Evolutionary conservation across 371 early-diverging fungal genomes (phyloP), one percentile per base, ranked within the genome.

Genomic region (Blastocladiella emersonii): DNA sequence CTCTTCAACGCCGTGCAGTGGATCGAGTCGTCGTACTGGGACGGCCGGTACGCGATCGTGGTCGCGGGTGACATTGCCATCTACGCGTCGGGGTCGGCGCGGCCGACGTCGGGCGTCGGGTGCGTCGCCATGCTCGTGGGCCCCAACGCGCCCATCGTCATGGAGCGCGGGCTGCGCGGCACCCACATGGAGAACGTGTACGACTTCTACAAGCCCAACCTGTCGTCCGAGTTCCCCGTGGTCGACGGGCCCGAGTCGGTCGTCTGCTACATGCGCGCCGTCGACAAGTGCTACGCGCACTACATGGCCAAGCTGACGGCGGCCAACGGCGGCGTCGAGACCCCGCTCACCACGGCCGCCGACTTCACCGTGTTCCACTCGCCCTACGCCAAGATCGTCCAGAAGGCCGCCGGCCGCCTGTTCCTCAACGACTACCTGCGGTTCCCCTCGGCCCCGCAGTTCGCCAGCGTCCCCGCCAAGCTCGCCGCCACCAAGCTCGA

Each of bases 171-270:
- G 67, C 79, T 94, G 49, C 87, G 96, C 53, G 77, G 86, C 62
- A 90, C 93, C 34, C 89, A 91, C 74, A 93, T 98, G 90, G 89
- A 92, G 71, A 95, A 98, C 75, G 87, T 86, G 57, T 97, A 90
- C 76, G 99, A 98, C 72, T 98, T 98, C 68, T 86, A 93, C 84
- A 98, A 98, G 84, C 97, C 98, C 65, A 88, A 93, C 75, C 82
- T 93, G 69, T 85, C 87, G 66, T 90, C 91, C 62, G 97, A 95
- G 75, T 97, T 88, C 78, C 97, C 98, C 56, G 86, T 85, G 48
- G 93, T 98, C 43, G 94, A 98, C 72, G 99, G 98, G 37, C 86
- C 85, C 49, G 84, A 93, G 63, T 90, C 93, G 55, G 88, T 92
- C 78, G 79, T 80, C 17, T 93, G 94, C 77, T 98, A 97, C 75